Conservation (phyloP, 2,329 filamentous ascomycete species). For the Alternaria triticimaculans region DNA sequence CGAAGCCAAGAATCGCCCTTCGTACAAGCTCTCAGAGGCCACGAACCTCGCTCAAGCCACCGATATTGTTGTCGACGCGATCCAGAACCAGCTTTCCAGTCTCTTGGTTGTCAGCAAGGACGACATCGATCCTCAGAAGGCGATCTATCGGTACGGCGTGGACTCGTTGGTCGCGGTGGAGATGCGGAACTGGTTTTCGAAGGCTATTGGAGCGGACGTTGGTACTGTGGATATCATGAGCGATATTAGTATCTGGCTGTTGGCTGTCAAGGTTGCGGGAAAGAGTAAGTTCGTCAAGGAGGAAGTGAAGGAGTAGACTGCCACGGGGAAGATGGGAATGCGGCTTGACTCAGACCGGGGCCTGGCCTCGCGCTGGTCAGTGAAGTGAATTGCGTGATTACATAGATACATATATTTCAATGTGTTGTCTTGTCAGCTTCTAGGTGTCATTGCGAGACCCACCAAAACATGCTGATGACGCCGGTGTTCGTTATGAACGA, state of each 20-base stretch:
- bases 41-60: constrained; percentile 9
- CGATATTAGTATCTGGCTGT: constrained; percentile 14
- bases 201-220: constrained; percentile 18
- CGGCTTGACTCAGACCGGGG: background rate
- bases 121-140: constrained; percentile 28
- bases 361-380: background rate
- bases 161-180: constrained; percentile 37
- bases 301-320: constrained; percentile 3
- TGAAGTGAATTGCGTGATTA: background rate
- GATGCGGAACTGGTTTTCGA: constrained; percentile 30
- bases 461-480: background rate
- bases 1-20: constrained; percentile 11
- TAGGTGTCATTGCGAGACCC: background rate
- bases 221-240: constrained; percentile 16
- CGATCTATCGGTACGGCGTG: constrained; percentile 33
- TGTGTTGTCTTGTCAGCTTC: background rate
- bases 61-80: constrained; percentile 18
- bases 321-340: background rate
- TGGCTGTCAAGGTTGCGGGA: constrained; percentile 15
- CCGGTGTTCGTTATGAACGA: background rate
- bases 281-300: constrained; percentile 19
- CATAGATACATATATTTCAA: background rate
- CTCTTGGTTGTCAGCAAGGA: constrained; percentile 21
- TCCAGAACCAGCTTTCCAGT: constrained; percentile 18
- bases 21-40: constrained; percentile 11